A percentile compares a stretch with the other conserved stretches of the same genome.
Conservation (phyloP, 2,329 filamentous ascomycete species). For the Acrocalymma vagum region DNA sequence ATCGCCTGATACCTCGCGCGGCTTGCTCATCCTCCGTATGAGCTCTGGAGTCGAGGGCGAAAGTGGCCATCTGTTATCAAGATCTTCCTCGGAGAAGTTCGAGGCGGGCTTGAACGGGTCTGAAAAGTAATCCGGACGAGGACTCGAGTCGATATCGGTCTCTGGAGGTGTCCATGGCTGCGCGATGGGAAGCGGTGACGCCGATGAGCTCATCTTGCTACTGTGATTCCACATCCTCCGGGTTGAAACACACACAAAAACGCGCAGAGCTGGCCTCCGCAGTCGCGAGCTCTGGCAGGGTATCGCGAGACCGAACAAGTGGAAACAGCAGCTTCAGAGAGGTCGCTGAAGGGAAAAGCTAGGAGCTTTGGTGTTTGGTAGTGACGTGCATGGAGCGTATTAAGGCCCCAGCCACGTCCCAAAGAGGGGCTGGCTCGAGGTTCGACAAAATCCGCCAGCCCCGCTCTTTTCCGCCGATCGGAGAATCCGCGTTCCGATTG, state of each 20-base stretch:
- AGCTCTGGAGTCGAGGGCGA: constrained; percentile 8
- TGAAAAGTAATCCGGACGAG: constrained; percentile 28
- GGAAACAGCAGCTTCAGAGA: no score
- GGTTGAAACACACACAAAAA: no score
- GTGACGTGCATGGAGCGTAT: no score
- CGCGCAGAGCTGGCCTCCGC: no score
- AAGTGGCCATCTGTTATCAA: constrained; percentile 20
- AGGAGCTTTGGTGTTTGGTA: no score
- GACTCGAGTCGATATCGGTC: constrained; percentile 21
- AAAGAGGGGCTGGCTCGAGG: background rate
- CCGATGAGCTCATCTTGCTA: constrained; percentile 25
- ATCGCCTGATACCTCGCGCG: constrained; percentile 22
- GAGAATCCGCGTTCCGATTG: no score
- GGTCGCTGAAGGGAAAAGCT: no score
- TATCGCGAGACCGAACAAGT: background rate
- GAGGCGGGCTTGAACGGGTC: constrained; percentile 24
- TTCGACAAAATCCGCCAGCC: background rate
- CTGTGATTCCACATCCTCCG: constrained; percentile 19
- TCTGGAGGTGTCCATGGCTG: constrained; percentile 44
- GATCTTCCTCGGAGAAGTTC: constrained; percentile 14
- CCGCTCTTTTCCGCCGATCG: no score
- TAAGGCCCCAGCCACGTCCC: no score
- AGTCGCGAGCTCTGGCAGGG: no score
- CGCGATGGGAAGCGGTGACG: constrained; percentile 25
- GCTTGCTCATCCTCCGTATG: constrained; percentile 10